Percentiles rank a stretch among this genome's conserved stretches.
Conservation (phyloP, 1,284 basidiomycete species). For the Malassezia pachydermatis region DNA sequence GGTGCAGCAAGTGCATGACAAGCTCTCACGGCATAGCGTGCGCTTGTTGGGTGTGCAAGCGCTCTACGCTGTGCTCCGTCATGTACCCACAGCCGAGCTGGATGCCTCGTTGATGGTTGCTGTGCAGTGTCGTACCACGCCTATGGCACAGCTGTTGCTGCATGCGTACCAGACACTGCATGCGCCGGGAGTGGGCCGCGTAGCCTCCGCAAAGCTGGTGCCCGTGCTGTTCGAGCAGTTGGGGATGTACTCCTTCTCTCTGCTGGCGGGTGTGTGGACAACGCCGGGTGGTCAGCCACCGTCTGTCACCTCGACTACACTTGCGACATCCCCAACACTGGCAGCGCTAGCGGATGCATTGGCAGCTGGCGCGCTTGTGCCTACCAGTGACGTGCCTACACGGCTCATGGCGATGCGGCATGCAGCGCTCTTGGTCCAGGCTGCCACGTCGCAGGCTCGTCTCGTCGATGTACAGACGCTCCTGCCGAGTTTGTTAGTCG, state of each 20-base stretch:
- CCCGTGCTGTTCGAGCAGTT: slow-evolving; percentile 13
- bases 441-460: background rate
- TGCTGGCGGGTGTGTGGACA: slow-evolving; percentile 14
- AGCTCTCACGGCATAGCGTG: slow-evolving; percentile 9
- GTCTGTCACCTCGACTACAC: background rate
- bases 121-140: slow-evolving; percentile 12
- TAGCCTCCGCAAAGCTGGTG: slow-evolving; percentile 1
- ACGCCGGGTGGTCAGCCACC: background rate
- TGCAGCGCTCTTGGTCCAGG: slow-evolving; percentile 1
- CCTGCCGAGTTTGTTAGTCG: slow-evolving; percentile 54
- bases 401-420: slow-evolving; percentile 59
- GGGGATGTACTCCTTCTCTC: background rate
- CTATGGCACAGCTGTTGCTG: slow-evolving; percentile 10
- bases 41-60: slow-evolving; percentile 9
- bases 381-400: slow-evolving; percentile 62
- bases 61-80: slow-evolving; percentile 3
- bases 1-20: background rate
- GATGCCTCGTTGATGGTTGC: slow-evolving; percentile 12
- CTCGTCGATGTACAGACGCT: slow-evolving; percentile 28
- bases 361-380: slow-evolving; percentile 55
- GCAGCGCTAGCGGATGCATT: slow-evolving; percentile 18
- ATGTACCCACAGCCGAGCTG: background rate
- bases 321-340: background rate
- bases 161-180: slow-evolving; percentile 14
- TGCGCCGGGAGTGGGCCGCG: slow-evolving; percentile 1